Base-by-base conservation (phyloP, 805 yeast species). In the Brettanomyces sp. region DNA sequence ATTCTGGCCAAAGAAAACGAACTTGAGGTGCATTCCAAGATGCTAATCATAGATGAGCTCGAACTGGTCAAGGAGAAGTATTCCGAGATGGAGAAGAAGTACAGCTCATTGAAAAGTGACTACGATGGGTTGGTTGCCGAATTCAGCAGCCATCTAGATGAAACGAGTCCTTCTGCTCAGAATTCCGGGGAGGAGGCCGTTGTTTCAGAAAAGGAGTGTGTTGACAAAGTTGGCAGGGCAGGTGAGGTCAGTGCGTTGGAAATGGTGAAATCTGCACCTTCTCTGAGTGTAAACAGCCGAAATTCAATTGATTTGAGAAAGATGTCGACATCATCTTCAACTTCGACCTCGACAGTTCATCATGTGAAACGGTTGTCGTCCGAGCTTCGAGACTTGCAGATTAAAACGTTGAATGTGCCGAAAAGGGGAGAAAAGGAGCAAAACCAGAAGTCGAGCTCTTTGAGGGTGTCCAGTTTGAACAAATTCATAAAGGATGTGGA, bases 11-110 rank as follows among this genome's bases (percentile, higher is more conserved):
- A 72, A 45, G 76, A 77, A 50, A 69, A 66, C 51, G 81, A 77
- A 50, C 60, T 77, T 23, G 82, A 77, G 53, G 67, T 69, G 42
- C 74, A 69, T 52, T 74, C 79, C 36, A 75, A 75, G 52, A 64
- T 71, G 47, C 62, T 73, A 41, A 71, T 77, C 44, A 73, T 77
- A 42, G 80, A 76, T 52, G 80, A 77, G 58, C 64, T 77, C 39
- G 82, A 77, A 53, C 60, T 63, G 51, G 60, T 76, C 48, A 68
- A 73, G 40, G 67, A 64, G 44, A 69, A 70, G 45, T 56, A 51
- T 42, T 37, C 44, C 4, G 62, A 63, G 38, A 45, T 63, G 3
- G 61, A 60, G 40, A 48, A 45, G 23, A 59, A 54, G 35, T 58
- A 59, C 45, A 58, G 60, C 24, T 45, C 50, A 18, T 37, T 64